phyloP scores from a whole-genome alignment of 106 monocot genomes.

The Apostasia shenzhenica region DNA sequence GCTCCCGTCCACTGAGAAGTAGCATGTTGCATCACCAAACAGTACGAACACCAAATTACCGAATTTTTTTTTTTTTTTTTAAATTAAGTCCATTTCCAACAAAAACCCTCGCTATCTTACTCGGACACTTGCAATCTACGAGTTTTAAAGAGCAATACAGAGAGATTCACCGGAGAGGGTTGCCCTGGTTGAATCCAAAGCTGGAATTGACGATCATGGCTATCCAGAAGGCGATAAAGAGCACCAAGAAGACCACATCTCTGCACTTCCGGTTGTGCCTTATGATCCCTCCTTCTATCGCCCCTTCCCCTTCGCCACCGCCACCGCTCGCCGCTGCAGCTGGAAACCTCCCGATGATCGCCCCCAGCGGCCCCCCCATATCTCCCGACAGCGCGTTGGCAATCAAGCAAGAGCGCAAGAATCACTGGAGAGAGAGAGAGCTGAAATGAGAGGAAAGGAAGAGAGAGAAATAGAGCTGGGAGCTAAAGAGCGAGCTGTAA shows the following conservation, averaged over 20 bases:
- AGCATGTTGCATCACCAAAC: no score
- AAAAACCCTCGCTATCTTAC: background rate
- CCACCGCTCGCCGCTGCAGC: background rate
- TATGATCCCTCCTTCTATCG: slow-evolving; percentile 26
- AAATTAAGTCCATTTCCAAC: slow-evolving; percentile 2
- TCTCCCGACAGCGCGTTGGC: no score
- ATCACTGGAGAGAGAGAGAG: no score
- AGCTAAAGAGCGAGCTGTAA: no score
- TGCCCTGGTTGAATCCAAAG: slow-evolving; percentile 70
- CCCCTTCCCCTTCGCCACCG: slow-evolving; percentile 16
- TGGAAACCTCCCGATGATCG: slow-evolving; percentile 59
- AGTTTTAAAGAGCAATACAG: background rate
- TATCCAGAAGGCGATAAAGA: slow-evolving; percentile 66
- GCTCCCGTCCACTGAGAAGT: no score
- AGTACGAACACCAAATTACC: background rate
- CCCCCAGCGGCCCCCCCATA: slow-evolving; percentile 15
- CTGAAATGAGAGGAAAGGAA: no score
- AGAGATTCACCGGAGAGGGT: slow-evolving; percentile 47
- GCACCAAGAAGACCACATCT: slow-evolving; percentile 56
- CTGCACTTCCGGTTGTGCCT: slow-evolving; percentile 59
- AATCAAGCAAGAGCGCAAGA: no score
- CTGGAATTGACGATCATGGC: slow-evolving; percentile 78
- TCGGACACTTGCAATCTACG: background rate
- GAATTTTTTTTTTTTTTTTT: no score
- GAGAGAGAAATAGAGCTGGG: no score